phyloP scores from a whole-genome alignment of 2,329 filamentous ascomycete genomes.

The Colletotrichum chrysophilum region DNA sequence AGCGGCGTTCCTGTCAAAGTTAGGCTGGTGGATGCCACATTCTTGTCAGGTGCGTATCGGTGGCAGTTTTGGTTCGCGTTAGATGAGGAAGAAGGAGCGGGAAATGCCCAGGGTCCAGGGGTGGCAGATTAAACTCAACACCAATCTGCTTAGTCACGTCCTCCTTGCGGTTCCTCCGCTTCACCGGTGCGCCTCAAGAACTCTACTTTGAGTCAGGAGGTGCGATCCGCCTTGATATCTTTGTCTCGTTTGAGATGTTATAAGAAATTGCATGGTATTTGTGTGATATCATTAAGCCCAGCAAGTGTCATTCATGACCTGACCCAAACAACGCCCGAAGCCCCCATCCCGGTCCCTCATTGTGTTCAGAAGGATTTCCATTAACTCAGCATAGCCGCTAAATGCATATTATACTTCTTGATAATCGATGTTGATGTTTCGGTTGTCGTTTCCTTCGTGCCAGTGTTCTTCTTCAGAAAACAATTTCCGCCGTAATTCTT shows the following conservation, averaged over 20 bases:
- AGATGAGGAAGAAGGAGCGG: neutral
- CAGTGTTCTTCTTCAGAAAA: conserved; percentile 8
- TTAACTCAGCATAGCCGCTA: neutral
- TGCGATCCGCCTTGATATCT: neutral
- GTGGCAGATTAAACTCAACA: neutral
- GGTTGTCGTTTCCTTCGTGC: neutral
- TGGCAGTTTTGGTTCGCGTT: neutral
- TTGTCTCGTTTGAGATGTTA: neutral
- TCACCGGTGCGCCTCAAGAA: neutral
- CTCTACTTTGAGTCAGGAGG: neutral
- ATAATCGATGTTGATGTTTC: neutral
- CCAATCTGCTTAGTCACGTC: neutral
- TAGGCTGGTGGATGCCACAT: neutral
- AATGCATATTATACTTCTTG: neutral
- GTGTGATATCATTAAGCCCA: neutral
- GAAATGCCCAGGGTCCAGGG: neutral
- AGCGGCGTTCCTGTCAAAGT: neutral
- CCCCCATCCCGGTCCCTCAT: neutral
- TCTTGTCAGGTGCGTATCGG: neutral
- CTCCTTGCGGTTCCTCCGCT: neutral
- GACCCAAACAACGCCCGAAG: neutral
- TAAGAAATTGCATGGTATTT: neutral
- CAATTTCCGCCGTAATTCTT: conserved; percentile 4
- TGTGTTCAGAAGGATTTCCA: neutral
- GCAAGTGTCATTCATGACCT: neutral